phyloP scores from a whole-genome alignment of 345 rosid species.

The Crucihimalaya himalaica region DNA sequence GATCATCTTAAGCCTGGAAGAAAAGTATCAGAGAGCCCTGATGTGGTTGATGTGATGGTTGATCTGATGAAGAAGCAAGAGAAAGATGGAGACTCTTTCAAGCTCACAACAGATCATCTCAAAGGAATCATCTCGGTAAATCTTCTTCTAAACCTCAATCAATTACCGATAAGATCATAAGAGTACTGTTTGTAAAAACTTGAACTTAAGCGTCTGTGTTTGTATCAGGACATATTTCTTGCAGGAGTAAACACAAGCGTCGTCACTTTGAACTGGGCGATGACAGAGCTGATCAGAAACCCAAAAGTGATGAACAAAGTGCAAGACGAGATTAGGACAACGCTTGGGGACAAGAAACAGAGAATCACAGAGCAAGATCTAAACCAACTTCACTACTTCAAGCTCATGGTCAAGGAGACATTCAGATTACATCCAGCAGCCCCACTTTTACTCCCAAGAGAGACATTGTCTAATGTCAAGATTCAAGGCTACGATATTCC shows the following conservation, averaged over 20 bases:
- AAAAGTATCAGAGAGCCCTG: constrained; percentile 19
- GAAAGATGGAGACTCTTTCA: constrained; percentile 9
- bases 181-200: background rate
- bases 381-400: constrained; percentile 44
- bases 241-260: constrained; percentile 49
- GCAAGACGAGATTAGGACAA: constrained; percentile 44
- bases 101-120: constrained; percentile 46
- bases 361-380: constrained; percentile 40
- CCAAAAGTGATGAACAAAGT: constrained; percentile 46
- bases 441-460: constrained; percentile 48
- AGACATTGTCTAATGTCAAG: constrained; percentile 38
- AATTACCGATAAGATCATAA: too few species aligned
- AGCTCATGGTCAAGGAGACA: constrained; percentile 51
- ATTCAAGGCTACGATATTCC: constrained; percentile 49
- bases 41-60: constrained; percentile 53
- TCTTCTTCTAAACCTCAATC: background rate
- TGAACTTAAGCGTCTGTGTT: background rate
- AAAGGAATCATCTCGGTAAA: constrained; percentile 56
- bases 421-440: constrained; percentile 61
- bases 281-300: constrained; percentile 46
- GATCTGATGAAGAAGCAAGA: constrained; percentile 39
- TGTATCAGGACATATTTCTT: constrained; percentile 45
- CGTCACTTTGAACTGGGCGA: constrained; percentile 44
- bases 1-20: constrained; percentile 34
- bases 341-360: constrained; percentile 33